Evolutionary conservation across 495 filamentous ascomycete genomes (phyloP).

Genomic region (Podospora pseudopauciseta): DNA sequence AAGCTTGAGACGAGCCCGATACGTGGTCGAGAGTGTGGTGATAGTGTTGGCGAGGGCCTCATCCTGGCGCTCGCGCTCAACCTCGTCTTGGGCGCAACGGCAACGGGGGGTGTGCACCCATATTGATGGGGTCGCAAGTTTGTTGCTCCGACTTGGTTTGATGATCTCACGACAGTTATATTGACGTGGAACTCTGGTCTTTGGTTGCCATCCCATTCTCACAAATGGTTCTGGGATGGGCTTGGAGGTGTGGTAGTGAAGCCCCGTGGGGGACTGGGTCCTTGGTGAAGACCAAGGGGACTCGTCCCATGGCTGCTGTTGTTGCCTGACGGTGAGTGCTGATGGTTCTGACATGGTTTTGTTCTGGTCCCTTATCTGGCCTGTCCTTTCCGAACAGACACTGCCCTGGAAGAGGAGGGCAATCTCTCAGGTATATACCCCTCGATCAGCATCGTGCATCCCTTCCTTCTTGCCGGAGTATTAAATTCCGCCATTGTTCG

Average conservation of each 20-base stretch:
- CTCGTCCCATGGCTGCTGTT: neutral
- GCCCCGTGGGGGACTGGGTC: neutral
- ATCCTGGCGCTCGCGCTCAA: neutral
- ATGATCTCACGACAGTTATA: neutral
- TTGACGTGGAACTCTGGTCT: slow-evolving; percentile 3
- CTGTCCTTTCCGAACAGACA: too few relatives aligned
- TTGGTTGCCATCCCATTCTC: slow-evolving; percentile 11
- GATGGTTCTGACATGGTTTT: neutral
- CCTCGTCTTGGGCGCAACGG: neutral
- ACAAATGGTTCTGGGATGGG: neutral
- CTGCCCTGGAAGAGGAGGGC: neutral
- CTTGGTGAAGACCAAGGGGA: neutral
- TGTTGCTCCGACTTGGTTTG: neutral
- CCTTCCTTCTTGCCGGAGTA: neutral
- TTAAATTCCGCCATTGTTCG: neutral
- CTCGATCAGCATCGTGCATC: neutral
- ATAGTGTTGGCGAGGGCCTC: slow-evolving; percentile 1
- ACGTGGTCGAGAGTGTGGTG: neutral
- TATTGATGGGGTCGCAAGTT: neutral
- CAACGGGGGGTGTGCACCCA: slow-evolving; percentile 4
- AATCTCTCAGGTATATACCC: neutral
- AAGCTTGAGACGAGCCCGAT: slow-evolving; percentile 1
- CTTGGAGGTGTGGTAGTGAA: neutral
- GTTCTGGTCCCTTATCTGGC: neutral
- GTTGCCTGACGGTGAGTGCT: slow-evolving; percentile 7